These are phyloP conservation scores for Boletus tomentosulus DNA, from an alignment of 768 basidiomycete species.

Conservation along the genomic window DNA sequence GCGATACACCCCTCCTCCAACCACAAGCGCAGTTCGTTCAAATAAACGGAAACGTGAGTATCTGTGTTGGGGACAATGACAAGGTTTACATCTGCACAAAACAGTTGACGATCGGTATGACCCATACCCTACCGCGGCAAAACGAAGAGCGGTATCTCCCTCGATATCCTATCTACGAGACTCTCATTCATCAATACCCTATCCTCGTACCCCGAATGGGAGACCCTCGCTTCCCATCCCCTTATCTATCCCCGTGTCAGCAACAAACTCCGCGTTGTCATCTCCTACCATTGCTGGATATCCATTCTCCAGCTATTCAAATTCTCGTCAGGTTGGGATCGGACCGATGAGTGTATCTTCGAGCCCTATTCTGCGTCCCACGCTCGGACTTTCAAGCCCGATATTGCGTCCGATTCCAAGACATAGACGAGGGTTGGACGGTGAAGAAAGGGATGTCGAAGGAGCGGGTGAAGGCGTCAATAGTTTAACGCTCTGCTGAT, in stretches of 20 bases:
- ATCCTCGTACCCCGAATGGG: constrained; percentile 45
- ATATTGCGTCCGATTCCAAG: constrained; percentile 67
- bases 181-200: constrained; percentile 47
- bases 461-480: constrained; percentile 77
- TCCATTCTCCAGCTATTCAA: constrained; percentile 41
- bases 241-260: constrained; percentile 53
- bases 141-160: constrained; percentile 80
- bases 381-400: constrained; percentile 71
- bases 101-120: constrained; percentile 82
- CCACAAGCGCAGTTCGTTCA: constrained; percentile 67
- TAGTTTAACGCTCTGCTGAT: constrained; percentile 44
- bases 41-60: constrained; percentile 75
- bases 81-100: constrained; percentile 8
- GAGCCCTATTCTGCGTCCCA: constrained; percentile 70
- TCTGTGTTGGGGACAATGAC: neutral
- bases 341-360: constrained; percentile 56
- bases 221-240: constrained; percentile 68
- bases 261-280: constrained; percentile 60
- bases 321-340: constrained; percentile 29
- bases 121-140: constrained; percentile 73
- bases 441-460: constrained; percentile 68
- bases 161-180: constrained; percentile 68
- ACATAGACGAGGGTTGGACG: constrained; percentile 44
- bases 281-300: constrained; percentile 65
- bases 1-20: constrained; percentile 81